phyloP scores from a whole-genome alignment of 2,329 filamentous ascomycete genomes.

The Xylariaceae sp. region DNA sequence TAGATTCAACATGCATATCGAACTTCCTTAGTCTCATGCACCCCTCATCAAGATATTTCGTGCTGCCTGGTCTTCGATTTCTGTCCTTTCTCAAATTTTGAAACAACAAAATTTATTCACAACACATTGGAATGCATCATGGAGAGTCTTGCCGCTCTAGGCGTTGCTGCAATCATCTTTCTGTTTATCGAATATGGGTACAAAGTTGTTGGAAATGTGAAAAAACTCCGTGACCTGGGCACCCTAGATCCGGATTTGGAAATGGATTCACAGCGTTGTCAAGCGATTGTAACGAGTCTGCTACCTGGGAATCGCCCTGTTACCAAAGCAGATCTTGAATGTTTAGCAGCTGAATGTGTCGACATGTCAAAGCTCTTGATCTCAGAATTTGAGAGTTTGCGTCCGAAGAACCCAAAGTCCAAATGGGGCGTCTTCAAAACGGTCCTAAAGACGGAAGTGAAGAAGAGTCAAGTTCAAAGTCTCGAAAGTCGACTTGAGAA shows the following conservation, averaged over 20 bases:
- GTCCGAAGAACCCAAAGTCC: constrained; percentile 16
- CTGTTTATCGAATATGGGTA: constrained; percentile 5
- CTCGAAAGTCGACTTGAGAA: background rate
- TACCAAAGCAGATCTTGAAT: background rate
- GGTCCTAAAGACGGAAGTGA: constrained; percentile 5
- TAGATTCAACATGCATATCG: too few species aligned
- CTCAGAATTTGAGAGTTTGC: constrained; percentile 19
- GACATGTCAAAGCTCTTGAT: constrained; percentile 7
- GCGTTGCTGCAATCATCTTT: constrained; percentile 1
- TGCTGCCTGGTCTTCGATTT: too few species aligned
- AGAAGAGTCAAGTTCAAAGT: background rate
- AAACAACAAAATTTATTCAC: too few species aligned
- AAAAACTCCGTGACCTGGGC: background rate
- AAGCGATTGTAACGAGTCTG: background rate
- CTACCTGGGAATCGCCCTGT: background rate
- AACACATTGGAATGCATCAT: too few species aligned
- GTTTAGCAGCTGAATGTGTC: background rate
- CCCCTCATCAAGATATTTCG: too few species aligned
- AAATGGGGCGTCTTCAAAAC: constrained; percentile 9
- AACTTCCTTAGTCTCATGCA: too few species aligned
- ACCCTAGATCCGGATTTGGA: background rate
- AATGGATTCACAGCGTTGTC: background rate
- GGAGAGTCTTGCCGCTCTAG: background rate
- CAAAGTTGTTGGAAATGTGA: background rate
- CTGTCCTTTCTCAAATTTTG: too few species aligned